Evolutionary conservation across 495 filamentous ascomycete genomes (phyloP), one percentile per base, ranked within the genome.

Genomic region (Hypoxylon intermedium): DNA sequence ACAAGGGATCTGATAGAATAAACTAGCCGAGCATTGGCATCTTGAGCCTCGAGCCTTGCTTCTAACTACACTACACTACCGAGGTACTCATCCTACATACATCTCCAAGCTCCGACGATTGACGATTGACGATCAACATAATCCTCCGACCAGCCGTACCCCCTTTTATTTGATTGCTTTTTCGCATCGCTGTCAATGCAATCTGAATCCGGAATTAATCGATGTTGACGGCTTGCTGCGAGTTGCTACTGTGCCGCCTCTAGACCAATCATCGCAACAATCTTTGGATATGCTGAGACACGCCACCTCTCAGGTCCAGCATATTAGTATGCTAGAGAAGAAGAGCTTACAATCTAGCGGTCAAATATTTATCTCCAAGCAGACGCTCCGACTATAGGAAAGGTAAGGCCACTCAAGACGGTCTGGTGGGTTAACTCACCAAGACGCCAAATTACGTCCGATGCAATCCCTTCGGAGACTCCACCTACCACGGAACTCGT

Each of bases 1-100:
- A 37, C 50, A 52, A 20, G 61, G 61, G 30, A 24, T 15, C 2
- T 34, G 9, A 55, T 60, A 42, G 30, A 30, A 54, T 9, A 40
- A 3, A 6, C 24, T 12, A 41, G 16, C 28, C n/a, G 28, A 23
- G 42, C 48, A 30, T 50, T 21, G 18, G 21, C 23, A 33, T 40
- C 30, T 40, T 47, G 26, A 60, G 57, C 58, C 50, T 53, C 58
- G 44, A 54, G 51, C 45, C 58, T 38, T 49, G 28, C 6, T 5
- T 31, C 34, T 28, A 4, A 20, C 1, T n/a, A n/a, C n/a, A n/a
- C n/a, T n/a, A n/a, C n/a, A n/a, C n/a, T n/a, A n/a, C n/a, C n/a
- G n/a, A n/a, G n/a, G n/a, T 45, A 45, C 15, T 16, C 23, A 38
- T 40, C 12, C 23, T 46, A 12, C 23, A 40, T 26, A 9, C 5